Conservation (phyloP, 176 grass and related monocot genomes). For the Cenchrus purpureus region DNA sequence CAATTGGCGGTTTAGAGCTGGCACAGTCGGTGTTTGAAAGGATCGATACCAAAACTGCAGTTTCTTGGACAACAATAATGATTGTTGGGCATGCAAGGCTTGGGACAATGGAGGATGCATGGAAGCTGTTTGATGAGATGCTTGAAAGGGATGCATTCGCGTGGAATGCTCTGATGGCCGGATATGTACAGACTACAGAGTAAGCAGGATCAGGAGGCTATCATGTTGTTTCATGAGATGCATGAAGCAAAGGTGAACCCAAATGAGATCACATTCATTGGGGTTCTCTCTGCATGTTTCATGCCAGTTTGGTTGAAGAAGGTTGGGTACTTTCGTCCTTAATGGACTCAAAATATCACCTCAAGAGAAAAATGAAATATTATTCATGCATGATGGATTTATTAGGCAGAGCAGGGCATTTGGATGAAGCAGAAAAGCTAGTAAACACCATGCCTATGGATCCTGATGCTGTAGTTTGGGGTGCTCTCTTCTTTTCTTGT, state of each 20-base stretch:
- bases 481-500: conserved; percentile 84
- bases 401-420: conserved; percentile 69
- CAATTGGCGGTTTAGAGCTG: conserved; percentile 51
- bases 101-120: conserved; percentile 52
- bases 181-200: conserved; percentile 79
- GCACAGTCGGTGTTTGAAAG: conserved; percentile 51
- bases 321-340: conserved; percentile 54
- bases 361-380: conserved; percentile 71
- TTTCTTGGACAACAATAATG: conserved; percentile 80
- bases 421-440: conserved; percentile 73
- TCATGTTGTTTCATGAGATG: conserved; percentile 77
- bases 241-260: conserved; percentile 61
- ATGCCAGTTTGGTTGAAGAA: conserved; percentile 70
- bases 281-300: conserved; percentile 78
- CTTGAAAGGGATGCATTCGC: conserved; percentile 69
- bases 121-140: conserved; percentile 75
- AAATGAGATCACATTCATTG: conserved; percentile 72
- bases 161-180: conserved; percentile 79
- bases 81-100: conserved; percentile 59
- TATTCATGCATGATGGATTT: conserved; percentile 94
- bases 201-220: conserved; percentile 60
- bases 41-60: conserved; percentile 35
- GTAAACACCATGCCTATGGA: conserved; percentile 72
- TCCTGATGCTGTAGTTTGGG: conserved; percentile 71
- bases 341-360: conserved; percentile 65